Percentiles rank a stretch among this genome's conserved stretches.
phyloP scores from a whole-genome alignment of 2,329 filamentous ascomycete species.

The Diaporthe caulivora region DNA sequence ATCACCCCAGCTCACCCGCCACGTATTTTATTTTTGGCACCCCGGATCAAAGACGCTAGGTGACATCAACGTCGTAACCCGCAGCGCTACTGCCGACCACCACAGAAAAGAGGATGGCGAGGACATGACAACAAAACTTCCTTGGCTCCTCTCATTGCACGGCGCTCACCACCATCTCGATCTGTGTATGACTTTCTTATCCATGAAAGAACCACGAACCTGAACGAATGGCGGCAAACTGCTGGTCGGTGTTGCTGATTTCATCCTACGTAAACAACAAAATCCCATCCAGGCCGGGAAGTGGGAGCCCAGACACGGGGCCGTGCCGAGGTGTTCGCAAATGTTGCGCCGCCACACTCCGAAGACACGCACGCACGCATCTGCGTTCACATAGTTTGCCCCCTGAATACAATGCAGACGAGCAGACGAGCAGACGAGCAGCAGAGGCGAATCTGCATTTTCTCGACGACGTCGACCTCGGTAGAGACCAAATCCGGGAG shows the following conservation, averaged over 20 bases:
- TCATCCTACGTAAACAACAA: background rate
- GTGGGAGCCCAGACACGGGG: slow-evolving; percentile 18
- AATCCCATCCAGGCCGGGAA: slow-evolving; percentile 6
- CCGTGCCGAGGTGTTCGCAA: background rate
- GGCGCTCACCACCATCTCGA: background rate
- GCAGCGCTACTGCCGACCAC: slow-evolving; percentile 18
- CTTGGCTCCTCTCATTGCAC: slow-evolving; percentile 16
- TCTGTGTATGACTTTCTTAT: background rate
- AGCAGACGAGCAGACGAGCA: too few species aligned
- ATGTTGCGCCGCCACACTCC: slow-evolving; percentile 29
- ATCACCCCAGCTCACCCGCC: slow-evolving; percentile 27
- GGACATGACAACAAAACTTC: background rate
- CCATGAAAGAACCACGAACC: background rate
- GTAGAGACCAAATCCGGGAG: background rate
- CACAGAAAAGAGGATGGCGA: background rate
- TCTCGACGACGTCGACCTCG: background rate
- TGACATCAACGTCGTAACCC: slow-evolving; percentile 32
- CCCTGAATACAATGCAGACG: background rate
- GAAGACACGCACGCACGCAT: background rate
- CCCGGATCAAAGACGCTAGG: slow-evolving; percentile 6
- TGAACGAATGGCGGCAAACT: background rate
- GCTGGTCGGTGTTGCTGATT: background rate
- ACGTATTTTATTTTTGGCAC: slow-evolving; percentile 38
- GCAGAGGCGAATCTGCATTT: background rate
- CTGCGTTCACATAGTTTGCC: background rate